Evolutionary conservation across 208 protist species (phyloP).

Genomic region (Vickermania ingenoplastis): DNA sequence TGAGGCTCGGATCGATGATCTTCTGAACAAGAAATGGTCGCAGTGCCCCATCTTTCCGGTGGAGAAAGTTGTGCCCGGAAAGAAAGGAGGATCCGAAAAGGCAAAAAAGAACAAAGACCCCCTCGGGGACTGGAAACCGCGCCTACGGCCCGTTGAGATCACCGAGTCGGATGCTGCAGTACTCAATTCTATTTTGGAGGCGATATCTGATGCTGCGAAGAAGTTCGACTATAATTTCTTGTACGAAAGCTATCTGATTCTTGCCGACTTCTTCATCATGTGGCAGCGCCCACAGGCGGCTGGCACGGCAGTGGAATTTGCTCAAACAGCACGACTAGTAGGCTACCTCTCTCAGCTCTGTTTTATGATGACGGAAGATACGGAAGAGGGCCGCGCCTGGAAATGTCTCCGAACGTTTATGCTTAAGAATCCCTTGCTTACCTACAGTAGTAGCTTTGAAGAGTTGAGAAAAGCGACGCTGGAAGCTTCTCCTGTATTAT

Average conservation of each 20-base stretch:
- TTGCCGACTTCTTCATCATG: constrained; percentile 20
- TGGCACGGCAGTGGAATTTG: constrained; percentile 21
- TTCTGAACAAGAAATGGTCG: constrained; percentile 2
- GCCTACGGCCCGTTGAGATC: background rate
- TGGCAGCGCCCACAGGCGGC: constrained; percentile 17
- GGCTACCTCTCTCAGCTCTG: constrained; percentile 11
- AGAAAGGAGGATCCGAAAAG: background rate
- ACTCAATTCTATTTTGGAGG: background rate
- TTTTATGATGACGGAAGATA: constrained; percentile 2
- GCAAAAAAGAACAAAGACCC: background rate
- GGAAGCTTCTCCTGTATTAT: constrained; percentile 11
- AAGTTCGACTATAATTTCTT: constrained; percentile 15
- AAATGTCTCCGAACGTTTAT: background rate
- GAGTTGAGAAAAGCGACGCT: constrained; percentile 5
- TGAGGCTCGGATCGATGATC: background rate
- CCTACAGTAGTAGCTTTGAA: constrained; percentile 11
- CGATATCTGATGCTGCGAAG: constrained; percentile 8
- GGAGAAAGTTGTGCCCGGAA: background rate
- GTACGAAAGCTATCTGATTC: constrained; percentile 9
- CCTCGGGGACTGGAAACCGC: background rate
- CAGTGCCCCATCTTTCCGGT: background rate
- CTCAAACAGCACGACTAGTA: constrained; percentile 20
- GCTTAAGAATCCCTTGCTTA: background rate
- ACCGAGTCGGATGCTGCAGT: background rate
- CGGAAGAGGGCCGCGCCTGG: constrained; percentile 3